phyloP scores from a whole-genome alignment of 345 rosid species.

The Brassica juncea region DNA sequence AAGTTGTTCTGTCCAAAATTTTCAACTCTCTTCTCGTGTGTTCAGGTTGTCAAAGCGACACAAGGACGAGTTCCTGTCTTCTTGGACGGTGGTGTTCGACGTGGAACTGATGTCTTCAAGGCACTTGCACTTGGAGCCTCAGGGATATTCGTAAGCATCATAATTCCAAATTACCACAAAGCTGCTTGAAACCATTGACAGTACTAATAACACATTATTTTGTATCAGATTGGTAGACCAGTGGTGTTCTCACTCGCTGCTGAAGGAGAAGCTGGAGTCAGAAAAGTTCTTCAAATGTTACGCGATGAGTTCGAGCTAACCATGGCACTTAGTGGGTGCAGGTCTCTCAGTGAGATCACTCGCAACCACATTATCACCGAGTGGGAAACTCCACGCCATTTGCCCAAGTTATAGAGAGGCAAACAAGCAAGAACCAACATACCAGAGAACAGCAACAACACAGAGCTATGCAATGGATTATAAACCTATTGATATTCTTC shows the following conservation, averaged over 20 bases:
- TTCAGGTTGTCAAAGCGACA: constrained; percentile 78
- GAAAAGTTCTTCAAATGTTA: constrained; percentile 74
- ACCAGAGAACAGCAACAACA: constrained; percentile 12
- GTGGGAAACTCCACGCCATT: constrained; percentile 58
- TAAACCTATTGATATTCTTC: constrained; percentile 23
- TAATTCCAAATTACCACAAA: neutral
- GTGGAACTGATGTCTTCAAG: constrained; percentile 89
- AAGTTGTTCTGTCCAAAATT: too few relatives aligned
- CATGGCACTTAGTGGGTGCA: constrained; percentile 82
- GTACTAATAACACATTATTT: too few relatives aligned
- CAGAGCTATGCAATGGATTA: constrained; percentile 12
- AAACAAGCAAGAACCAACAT: neutral
- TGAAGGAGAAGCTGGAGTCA: constrained; percentile 74
- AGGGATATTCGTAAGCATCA: constrained; percentile 73
- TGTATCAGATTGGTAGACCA: constrained; percentile 74
- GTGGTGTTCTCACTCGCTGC: constrained; percentile 82
- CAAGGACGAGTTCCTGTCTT: constrained; percentile 81
- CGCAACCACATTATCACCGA: constrained; percentile 69
- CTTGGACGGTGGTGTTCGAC: constrained; percentile 86
- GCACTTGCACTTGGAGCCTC: constrained; percentile 89
- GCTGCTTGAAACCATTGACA: neutral
- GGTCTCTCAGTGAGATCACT: constrained; percentile 72
- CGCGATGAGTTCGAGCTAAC: constrained; percentile 82
- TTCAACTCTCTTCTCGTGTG: neutral
- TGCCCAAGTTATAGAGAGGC: constrained; percentile 44